These are phyloP conservation scores for Debaryomyces subglobosus DNA, from an alignment of 1,139 yeast species.

Conservation along the genomic window DNA sequence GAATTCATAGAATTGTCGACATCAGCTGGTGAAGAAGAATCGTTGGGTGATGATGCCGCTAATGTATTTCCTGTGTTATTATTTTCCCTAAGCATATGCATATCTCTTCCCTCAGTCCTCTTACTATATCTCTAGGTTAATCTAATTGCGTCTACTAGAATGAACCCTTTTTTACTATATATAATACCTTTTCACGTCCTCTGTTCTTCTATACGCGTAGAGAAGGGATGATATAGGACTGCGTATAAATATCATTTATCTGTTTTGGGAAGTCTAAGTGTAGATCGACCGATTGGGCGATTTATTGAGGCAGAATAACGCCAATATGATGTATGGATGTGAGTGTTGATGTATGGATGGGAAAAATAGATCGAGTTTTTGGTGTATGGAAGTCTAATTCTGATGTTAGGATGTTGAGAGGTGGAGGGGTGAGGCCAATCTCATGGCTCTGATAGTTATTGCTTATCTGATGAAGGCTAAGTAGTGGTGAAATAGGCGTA, in stretches of 20 bases:
- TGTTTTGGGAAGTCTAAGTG: slow-evolving; percentile 10
- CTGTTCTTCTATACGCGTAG: slow-evolving; percentile 9
- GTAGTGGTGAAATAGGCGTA: neutral
- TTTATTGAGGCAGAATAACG: neutral
- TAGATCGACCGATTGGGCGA: neutral
- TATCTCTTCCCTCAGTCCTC: slow-evolving; percentile 1
- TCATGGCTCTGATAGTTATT: neutral
- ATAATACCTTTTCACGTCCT: slow-evolving; percentile 5
- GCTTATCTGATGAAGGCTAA: neutral
- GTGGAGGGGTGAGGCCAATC: neutral
- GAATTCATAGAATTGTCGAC: slow-evolving; percentile 6
- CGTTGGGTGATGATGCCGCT: slow-evolving; percentile 6
- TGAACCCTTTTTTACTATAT: neutral
- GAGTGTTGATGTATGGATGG: slow-evolving; percentile 1
- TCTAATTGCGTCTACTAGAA: neutral
- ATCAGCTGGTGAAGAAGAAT: slow-evolving; percentile 6
- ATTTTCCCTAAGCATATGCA: slow-evolving; percentile 12
- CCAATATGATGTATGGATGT: neutral
- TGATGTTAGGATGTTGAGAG: neutral
- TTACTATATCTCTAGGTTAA: neutral
- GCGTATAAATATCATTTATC: slow-evolving; percentile 3
- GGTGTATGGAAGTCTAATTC: neutral
- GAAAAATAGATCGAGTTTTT: neutral
- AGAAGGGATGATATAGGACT: slow-evolving; percentile 5
- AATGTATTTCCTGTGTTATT: slow-evolving; percentile 7